These are phyloP conservation scores for Fusarium virguliforme DNA, from an alignment of 2,329 filamentous ascomycete species.

Conservation along the genomic window DNA sequence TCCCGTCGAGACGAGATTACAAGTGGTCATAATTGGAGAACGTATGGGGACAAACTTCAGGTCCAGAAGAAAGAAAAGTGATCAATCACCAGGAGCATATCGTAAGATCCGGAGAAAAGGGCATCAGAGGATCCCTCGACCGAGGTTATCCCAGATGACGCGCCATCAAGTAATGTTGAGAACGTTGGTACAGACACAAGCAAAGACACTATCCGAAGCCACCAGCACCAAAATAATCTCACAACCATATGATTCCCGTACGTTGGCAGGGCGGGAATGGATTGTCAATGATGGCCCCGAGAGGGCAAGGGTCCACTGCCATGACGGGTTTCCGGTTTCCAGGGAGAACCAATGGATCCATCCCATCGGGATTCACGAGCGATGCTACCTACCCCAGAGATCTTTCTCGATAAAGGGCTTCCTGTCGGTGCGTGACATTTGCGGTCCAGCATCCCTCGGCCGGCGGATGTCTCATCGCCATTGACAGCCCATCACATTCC, in stretches of 20 bases:
- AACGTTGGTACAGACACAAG: conserved; percentile 51
- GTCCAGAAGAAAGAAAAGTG: background rate
- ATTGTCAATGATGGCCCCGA: conserved; percentile 27
- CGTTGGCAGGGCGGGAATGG: conserved; percentile 38
- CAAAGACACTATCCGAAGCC: conserved; percentile 32
- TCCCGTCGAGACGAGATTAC: conserved; percentile 11
- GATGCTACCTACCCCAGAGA: conserved; percentile 40
- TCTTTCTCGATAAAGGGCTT: conserved; percentile 20
- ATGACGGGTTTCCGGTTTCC: conserved; percentile 45
- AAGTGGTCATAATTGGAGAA: conserved; percentile 2
- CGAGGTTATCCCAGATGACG: conserved; percentile 15
- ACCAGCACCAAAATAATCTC: conserved; percentile 28
- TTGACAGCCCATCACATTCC: conserved; percentile 46
- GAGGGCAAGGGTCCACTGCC: conserved; percentile 37
- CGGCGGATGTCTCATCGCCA: conserved; percentile 38
- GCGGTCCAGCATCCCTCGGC: conserved; percentile 16
- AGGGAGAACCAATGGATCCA: conserved; percentile 40
- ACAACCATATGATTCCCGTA: conserved; percentile 23
- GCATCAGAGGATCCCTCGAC: conserved; percentile 3
- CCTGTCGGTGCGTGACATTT: conserved; percentile 26
- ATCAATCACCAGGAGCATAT: background rate
- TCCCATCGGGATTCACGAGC: conserved; percentile 36
- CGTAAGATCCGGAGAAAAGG: background rate
- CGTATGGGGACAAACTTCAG: background rate
- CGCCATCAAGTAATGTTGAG: conserved; percentile 60